Evolutionary conservation across 2,329 filamentous ascomycete species (phyloP), one percentile per base, ranked within the genome.

Genomic region (Sphaceloma murrayae): DNA sequence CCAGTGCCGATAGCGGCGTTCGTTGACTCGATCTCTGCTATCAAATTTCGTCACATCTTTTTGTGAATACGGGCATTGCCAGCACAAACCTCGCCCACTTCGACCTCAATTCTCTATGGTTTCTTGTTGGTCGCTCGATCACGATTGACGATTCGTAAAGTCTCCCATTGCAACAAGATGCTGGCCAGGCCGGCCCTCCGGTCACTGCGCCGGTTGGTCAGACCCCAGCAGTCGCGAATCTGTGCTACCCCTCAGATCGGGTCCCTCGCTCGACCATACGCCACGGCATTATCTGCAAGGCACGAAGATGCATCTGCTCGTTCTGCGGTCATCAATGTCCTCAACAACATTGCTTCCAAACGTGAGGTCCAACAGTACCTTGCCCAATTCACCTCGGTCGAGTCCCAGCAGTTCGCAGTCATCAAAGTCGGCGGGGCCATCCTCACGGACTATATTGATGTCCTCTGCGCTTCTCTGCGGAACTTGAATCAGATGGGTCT

Each of bases 391-490:
- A 91, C 83, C 54, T 94, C 88, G 24, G 88, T 95, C 50, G 91
- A 87, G 33, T 94, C 87, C 26, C 88, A 96, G 69, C 87, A 94
- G 61, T 98, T 96, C 64, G 89, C 88, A 53, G 89, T 98, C 38
- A 94, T 98, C 67, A 98, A 98, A 72, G 89, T 96, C 46, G 91
- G 89, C 50, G 91, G 89, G 50, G 91, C 89, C 51, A 95, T 96
- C 58, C 75, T 98, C 57, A 94, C 86, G 49, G 88, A 96, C 61
- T 83, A 95, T 65, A 74, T 96, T 46, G 84, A 94, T 62, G 87
- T 88, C 57, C 77, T 98, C 46, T 94, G 86, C 60, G 82, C 83
- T 45, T 88, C 85, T 39, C 73, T 96, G 48, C 82, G 86, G 19
- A 93, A 96, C 67, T 77, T 96, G 39, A 89, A 94, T 67, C 84